Evolutionary conservation across 306 rosid species (phyloP).

Genomic region (Dalbergia cultrata): DNA sequence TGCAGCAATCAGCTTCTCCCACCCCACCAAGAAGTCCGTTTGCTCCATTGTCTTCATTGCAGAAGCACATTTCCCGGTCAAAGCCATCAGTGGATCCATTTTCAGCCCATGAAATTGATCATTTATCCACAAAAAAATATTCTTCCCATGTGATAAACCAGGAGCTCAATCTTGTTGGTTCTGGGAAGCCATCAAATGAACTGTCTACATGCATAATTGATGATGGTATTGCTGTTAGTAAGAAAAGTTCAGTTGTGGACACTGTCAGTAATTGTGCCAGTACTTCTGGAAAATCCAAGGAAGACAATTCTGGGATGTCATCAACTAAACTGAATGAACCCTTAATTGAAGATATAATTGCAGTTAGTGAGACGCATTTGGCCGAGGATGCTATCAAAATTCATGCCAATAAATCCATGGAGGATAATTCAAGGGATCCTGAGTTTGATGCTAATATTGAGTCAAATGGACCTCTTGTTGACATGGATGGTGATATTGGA

Average conservation of each 20-base stretch:
- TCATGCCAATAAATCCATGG: constrained; percentile 33
- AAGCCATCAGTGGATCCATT: constrained; percentile 65
- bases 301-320: constrained; percentile 39
- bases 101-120: constrained; percentile 64
- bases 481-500: constrained; percentile 45
- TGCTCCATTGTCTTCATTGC: constrained; percentile 59
- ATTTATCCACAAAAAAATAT: constrained; percentile 45
- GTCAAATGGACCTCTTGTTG: constrained; percentile 49
- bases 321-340: constrained; percentile 43
- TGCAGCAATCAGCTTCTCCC: constrained; percentile 64
- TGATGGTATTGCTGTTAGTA: constrained; percentile 42
- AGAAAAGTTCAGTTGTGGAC: constrained; percentile 40
- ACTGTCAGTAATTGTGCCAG: constrained; percentile 30
- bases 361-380: constrained; percentile 37
- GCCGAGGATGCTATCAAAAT: constrained; percentile 41
- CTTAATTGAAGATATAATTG: constrained; percentile 38
- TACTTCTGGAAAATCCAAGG: constrained; percentile 41
- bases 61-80: constrained; percentile 58
- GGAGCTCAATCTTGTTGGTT: constrained; percentile 49
- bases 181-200: constrained; percentile 48
- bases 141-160: constrained; percentile 35
- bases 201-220: constrained; percentile 38
- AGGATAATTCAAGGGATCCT: constrained; percentile 47
- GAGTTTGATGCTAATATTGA: constrained; percentile 43
- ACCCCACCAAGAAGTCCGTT: constrained; percentile 79